Percentiles rank a stretch among this genome's conserved stretches.
These are phyloP conservation scores for Taxillus chinensis DNA, from an alignment of 164 flowering plant species.

Conservation along the genomic window DNA sequence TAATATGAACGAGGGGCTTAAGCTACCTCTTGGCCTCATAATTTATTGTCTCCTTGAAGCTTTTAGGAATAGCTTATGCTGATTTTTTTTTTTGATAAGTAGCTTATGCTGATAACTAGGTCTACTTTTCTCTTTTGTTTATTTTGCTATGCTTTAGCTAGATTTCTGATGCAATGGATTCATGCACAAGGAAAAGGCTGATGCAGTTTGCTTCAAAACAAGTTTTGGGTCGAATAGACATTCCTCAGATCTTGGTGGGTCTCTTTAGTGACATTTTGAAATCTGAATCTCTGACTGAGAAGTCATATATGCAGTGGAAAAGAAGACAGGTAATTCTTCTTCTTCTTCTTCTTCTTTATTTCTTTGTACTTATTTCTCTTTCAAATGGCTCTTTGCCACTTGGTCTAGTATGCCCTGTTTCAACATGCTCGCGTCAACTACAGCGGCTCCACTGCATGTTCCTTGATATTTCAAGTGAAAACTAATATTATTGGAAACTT, in stretches of 20 bases:
- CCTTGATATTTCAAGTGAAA: no score
- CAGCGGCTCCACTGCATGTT: no score
- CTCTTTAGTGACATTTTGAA: conserved; percentile 42
- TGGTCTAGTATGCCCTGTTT: no score
- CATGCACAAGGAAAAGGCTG: conserved; percentile 41
- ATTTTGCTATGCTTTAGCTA: conserved; percentile 12
- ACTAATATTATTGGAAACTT: no score
- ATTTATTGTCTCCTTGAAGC: no score
- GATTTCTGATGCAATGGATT: conserved; percentile 72
- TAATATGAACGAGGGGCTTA: no score
- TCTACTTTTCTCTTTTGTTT: neutral
- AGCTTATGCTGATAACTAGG: neutral
- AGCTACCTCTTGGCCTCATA: no score
- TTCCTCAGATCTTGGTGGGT: conserved; percentile 48
- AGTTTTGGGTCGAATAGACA: conserved; percentile 28
- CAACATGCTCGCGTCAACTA: no score
- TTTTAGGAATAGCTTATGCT: neutral
- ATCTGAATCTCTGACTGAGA: conserved; percentile 49
- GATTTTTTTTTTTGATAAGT: no score
- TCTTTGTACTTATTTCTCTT: no score
- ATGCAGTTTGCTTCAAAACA: conserved; percentile 31
- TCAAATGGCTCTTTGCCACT: no score
- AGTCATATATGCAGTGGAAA: conserved; percentile 63
- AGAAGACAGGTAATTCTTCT: conserved; percentile 48
- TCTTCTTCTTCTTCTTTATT: neutral